Conservation (phyloP, 179 eudicot species). For the Patellifolia procumbens region DNA sequence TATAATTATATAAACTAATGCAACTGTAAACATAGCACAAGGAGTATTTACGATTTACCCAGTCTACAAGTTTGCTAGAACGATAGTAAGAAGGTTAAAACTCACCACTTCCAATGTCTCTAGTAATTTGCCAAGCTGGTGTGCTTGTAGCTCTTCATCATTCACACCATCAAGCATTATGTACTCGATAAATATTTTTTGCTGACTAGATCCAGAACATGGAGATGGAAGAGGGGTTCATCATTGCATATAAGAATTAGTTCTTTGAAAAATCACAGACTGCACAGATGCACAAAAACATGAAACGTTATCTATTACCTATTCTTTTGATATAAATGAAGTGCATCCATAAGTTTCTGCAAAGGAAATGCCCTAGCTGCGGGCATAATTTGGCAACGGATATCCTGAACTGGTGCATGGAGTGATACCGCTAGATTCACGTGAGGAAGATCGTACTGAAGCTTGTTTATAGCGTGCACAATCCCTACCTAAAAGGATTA, state of each 20-base stretch:
- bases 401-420: constrained; percentile 97
- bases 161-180: constrained; percentile 97
- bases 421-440: constrained; percentile 90
- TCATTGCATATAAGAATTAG: constrained; percentile 4
- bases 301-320: constrained; percentile 42
- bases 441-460: constrained; percentile 69
- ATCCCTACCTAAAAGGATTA: constrained; percentile 69
- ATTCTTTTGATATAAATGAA: constrained; percentile 67
- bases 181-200: constrained; percentile 91
- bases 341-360: constrained; percentile 79
- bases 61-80: neutral
- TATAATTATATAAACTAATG: too few species aligned
- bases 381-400: constrained; percentile 98
- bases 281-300: neutral
- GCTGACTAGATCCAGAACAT: constrained; percentile 55
- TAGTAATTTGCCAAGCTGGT: constrained; percentile 82
- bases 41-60: too few species aligned
- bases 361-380: constrained; percentile 98
- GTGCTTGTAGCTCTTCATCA: constrained; percentile 91
- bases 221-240: constrained; percentile 4
- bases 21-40: too few species aligned
- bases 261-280: constrained; percentile 1
- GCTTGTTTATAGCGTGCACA: constrained; percentile 81
- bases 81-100: neutral
- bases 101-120: constrained; percentile 93